Percentiles rank a stretch among this genome's conserved stretches.
These are phyloP conservation scores for Metschnikowia kofuensis DNA, from an alignment of 805 yeast genomes.

Conservation along the genomic window DNA sequence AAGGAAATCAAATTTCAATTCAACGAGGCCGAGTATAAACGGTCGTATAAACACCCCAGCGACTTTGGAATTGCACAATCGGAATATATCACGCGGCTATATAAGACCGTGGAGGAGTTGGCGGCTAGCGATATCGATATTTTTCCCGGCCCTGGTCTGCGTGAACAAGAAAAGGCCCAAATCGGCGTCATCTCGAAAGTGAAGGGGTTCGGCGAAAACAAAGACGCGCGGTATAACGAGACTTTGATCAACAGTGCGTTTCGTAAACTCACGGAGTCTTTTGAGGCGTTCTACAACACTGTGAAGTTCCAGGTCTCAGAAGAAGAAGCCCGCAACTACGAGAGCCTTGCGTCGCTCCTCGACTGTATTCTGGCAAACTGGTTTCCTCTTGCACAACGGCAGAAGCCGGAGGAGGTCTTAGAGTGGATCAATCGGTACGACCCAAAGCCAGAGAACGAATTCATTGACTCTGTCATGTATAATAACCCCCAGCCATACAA, in stretches of 20 bases:
- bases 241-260: conserved; percentile 25
- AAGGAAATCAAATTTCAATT: conserved; percentile 37
- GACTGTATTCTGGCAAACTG: conserved; percentile 56
- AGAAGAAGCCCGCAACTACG: conserved; percentile 24
- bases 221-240: conserved; percentile 6
- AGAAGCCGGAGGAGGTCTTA: conserved; percentile 43
- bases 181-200: conserved; percentile 32
- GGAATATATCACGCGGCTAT: conserved; percentile 48
- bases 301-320: conserved; percentile 19
- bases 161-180: conserved; percentile 21
- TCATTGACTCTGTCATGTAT: conserved; percentile 47
- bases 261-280: conserved; percentile 25
- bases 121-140: conserved; percentile 14
- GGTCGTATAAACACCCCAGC: conserved; percentile 28
- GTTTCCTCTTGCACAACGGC: conserved; percentile 38
- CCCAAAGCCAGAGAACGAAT: conserved; percentile 57
- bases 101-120: conserved; percentile 47
- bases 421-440: conserved; percentile 72
- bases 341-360: conserved; percentile 48
- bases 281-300: conserved; percentile 27
- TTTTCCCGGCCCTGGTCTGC: neutral
- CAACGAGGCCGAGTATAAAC: conserved; percentile 39
- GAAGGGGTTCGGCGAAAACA: conserved; percentile 14
- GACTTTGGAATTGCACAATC: conserved; percentile 42
- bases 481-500: conserved; percentile 43